phyloP scores from a whole-genome alignment of 257 asterid genomes.

The Ilex aquifolium region DNA sequence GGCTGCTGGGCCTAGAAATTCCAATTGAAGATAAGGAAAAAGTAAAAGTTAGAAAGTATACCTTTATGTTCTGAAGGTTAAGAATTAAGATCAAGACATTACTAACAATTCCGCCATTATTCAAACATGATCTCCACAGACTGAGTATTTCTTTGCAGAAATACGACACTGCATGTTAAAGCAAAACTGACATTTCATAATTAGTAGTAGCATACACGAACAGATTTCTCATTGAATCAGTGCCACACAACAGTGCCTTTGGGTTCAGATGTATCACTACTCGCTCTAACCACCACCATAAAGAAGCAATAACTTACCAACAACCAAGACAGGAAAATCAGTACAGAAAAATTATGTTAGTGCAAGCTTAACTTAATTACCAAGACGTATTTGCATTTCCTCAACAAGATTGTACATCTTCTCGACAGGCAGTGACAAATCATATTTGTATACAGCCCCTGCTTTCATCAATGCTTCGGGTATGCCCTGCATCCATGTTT shows the following conservation, averaged over 20 bases:
- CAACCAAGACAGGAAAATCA: neutral
- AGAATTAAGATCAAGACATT: neutral
- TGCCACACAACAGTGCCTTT: too few relatives aligned
- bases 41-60: neutral
- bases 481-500: constrained; percentile 53
- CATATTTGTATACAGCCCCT: constrained; percentile 90
- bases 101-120: neutral
- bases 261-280: too few relatives aligned
- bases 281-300: too few relatives aligned
- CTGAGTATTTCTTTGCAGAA: neutral
- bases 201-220: neutral
- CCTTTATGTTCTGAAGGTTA: neutral
- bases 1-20: constrained; percentile 45
- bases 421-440: constrained; percentile 78
- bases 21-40: neutral
- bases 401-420: constrained; percentile 84
- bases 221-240: neutral
- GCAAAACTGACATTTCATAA: neutral
- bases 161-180: neutral
- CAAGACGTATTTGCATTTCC: constrained; percentile 80
- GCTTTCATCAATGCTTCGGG: constrained; percentile 97
- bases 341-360: neutral
- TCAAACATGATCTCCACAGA: too few relatives aligned
- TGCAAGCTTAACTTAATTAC: constrained; percentile 28
- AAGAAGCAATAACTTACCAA: neutral